phyloP scores from a whole-genome alignment of 1,284 basidiomycete species.

The Trichosporon sp. region DNA sequence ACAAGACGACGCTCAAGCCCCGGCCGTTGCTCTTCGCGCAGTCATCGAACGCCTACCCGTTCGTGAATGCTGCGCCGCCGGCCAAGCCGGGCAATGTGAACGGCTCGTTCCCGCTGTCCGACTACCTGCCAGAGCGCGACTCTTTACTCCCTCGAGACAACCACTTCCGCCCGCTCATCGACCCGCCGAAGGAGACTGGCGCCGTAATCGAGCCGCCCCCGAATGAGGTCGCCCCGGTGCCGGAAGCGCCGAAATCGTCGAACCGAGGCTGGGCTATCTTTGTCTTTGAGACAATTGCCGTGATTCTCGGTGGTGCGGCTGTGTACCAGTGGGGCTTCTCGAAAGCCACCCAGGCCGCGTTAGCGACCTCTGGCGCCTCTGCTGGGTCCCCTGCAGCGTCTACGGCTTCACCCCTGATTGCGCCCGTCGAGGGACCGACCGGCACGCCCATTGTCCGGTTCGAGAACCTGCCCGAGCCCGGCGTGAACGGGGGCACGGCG shows the following conservation, averaged over 20 bases:
- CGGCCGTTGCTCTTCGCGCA: slow-evolving; percentile 39
- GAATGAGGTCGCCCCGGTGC: not conserved
- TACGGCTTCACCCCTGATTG: not conserved
- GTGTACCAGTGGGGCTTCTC: slow-evolving; percentile 20
- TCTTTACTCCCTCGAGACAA: slow-evolving; percentile 29
- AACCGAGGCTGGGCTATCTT: slow-evolving; percentile 18
- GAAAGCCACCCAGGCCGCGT: slow-evolving; percentile 11
- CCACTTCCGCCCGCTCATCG: slow-evolving; percentile 27
- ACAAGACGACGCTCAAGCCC: not conserved
- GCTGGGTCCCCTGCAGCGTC: too few species aligned
- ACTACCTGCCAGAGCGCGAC: slow-evolving; percentile 31
- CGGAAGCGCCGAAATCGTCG: not conserved
- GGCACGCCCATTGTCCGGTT: slow-evolving; percentile 16
- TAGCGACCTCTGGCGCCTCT: slow-evolving; percentile 14
- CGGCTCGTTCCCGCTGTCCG: slow-evolving; percentile 38
- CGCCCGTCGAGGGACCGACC: not conserved
- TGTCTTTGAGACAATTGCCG: slow-evolving; percentile 15
- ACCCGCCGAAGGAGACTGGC: slow-evolving; percentile 27
- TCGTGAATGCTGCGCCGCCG: slow-evolving; percentile 35
- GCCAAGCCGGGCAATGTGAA: slow-evolving; percentile 37
- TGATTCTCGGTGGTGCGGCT: slow-evolving; percentile 18
- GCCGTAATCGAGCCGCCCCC: not conserved
- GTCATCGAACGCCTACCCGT: slow-evolving; percentile 42
- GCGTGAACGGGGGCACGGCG: not conserved
- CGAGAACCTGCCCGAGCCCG: slow-evolving; percentile 9